These are phyloP conservation scores for Ciborinia camelliae DNA, from an alignment of 2,329 filamentous ascomycete species.

Conservation along the genomic window DNA sequence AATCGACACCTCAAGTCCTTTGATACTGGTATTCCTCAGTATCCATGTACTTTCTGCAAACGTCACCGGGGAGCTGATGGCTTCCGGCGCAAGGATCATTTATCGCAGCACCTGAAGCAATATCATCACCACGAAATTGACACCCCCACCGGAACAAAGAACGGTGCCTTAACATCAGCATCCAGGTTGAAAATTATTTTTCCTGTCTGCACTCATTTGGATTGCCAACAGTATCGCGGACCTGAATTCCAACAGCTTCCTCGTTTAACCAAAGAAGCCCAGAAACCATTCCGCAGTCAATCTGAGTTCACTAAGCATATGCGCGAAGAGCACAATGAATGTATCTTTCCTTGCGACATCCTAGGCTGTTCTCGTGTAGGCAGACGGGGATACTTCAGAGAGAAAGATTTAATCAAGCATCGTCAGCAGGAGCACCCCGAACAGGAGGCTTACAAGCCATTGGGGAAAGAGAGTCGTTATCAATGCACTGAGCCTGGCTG, in stretches of 20 bases:
- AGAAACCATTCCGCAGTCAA: constrained; percentile 22
- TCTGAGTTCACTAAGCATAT: constrained; percentile 40
- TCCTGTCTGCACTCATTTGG: constrained; percentile 20
- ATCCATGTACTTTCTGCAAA: constrained; percentile 38
- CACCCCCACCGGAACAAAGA: not conserved
- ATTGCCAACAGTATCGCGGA: constrained; percentile 21
- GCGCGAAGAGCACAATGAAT: constrained; percentile 39
- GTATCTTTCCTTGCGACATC: constrained; percentile 37
- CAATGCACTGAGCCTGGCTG: constrained; percentile 9
- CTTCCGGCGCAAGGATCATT: constrained; percentile 41
- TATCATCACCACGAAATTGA: constrained; percentile 39
- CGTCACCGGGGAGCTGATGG: constrained; percentile 36
- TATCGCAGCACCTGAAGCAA: constrained; percentile 39
- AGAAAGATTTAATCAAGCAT: constrained; percentile 28
- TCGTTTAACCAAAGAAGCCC: not conserved
- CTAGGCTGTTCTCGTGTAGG: constrained; percentile 32
- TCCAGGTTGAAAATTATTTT: constrained; percentile 6
- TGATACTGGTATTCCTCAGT: constrained; percentile 22
- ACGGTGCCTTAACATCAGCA: not conserved
- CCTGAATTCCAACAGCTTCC: constrained; percentile 20
- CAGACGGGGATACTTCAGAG: constrained; percentile 25
- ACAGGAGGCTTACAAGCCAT: constrained; percentile 3
- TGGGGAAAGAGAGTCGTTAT: not conserved
- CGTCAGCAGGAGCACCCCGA: constrained; percentile 18
- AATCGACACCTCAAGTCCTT: constrained; percentile 33